Conservation (phyloP, 805 yeast genomes). For the Metschnikowia anglica region DNA sequence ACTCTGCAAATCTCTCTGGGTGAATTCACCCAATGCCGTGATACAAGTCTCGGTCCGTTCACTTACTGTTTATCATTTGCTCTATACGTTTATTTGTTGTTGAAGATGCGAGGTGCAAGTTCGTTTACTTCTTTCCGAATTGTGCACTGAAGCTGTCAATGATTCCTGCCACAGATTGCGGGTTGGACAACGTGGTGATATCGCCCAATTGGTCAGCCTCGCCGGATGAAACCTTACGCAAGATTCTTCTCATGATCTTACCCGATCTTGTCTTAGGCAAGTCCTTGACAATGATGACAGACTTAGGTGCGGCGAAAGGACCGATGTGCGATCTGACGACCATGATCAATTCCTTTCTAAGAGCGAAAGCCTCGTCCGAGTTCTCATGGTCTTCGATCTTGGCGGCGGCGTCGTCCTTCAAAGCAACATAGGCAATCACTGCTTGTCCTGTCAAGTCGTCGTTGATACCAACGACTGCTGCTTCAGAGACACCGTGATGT, state of each 20-base stretch:
- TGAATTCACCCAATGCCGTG: too few species aligned
- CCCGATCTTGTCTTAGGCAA: slow-evolving; percentile 87
- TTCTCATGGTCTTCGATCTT: slow-evolving; percentile 29
- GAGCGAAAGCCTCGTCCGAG: slow-evolving; percentile 48
- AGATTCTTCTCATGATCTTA: slow-evolving; percentile 82
- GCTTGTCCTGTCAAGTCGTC: slow-evolving; percentile 88
- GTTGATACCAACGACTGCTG: slow-evolving; percentile 80
- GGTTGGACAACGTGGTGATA: slow-evolving; percentile 73
- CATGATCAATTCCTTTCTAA: slow-evolving; percentile 62
- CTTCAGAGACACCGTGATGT: slow-evolving; percentile 67
- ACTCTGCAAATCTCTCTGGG: too few species aligned
- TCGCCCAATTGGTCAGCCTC: slow-evolving; percentile 84
- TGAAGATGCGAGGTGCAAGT: not conserved
- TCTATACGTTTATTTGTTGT: not conserved
- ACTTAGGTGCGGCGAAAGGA: slow-evolving; percentile 83
- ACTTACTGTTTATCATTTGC: not conserved
- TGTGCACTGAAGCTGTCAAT: slow-evolving; percentile 45
- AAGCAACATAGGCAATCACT: slow-evolving; percentile 76
- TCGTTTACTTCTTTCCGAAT: slow-evolving; percentile 39
- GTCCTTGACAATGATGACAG: slow-evolving; percentile 68
- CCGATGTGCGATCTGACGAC: slow-evolving; percentile 80
- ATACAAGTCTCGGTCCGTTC: not conserved
- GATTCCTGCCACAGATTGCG: slow-evolving; percentile 66
- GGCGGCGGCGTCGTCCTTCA: slow-evolving; percentile 50
- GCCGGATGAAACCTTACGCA: slow-evolving; percentile 70